Evolutionary conservation across 305 asterid species (phyloP), one percentile per base, ranked within the genome.

Genomic region (Rubia balearica): DNA sequence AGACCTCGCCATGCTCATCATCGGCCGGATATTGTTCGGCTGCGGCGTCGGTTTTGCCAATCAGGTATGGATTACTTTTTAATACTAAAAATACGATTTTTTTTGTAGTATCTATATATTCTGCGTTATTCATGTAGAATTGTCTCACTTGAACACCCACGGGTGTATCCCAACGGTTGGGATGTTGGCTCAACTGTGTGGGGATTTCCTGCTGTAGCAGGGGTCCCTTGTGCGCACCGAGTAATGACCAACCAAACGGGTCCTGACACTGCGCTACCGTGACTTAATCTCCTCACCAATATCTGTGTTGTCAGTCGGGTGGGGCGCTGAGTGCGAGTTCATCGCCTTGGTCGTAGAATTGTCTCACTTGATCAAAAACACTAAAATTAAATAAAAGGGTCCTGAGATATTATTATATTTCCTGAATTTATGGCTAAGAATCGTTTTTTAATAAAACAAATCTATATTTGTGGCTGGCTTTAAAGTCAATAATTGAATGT

Each of bases 1-100:
- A 74, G 81, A 93, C 67, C 89, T 90, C 30, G 90, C 98, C 17
- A 93, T 93, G 98, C 97, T 93, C 68, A 93, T 93, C 72, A 74
- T 89, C 65, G 98, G 98, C 38, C 76, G 97, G 73, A 86, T 93
- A 72, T 56, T 89, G 16, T 92, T 90, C 48, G 98, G 98, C 0
- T 89, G 95, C 59, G 98, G 98, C 0, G 94, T 93, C 19, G 98
- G 98, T 8, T 93, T 93, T 38, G 98, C 94, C 22, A 93, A 93
- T 74, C 98, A 93, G 97, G 98, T 7, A 0, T 3, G 7, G 1
- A 27, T 27, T 27, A 27, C 2, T 27, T 27, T 27, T 27, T 27
- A 5, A 10, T 62, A 38, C 2, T 21, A n/a, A 1, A 49, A 16
- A 51, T 6, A n/a, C 14, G 2, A n/a, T 22, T 19, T 8, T 55